Percentiles rank a stretch among this genome's conserved stretches.
Conservation (phyloP, 495 filamentous ascomycete genomes). For the Penicillium alfredii region DNA sequence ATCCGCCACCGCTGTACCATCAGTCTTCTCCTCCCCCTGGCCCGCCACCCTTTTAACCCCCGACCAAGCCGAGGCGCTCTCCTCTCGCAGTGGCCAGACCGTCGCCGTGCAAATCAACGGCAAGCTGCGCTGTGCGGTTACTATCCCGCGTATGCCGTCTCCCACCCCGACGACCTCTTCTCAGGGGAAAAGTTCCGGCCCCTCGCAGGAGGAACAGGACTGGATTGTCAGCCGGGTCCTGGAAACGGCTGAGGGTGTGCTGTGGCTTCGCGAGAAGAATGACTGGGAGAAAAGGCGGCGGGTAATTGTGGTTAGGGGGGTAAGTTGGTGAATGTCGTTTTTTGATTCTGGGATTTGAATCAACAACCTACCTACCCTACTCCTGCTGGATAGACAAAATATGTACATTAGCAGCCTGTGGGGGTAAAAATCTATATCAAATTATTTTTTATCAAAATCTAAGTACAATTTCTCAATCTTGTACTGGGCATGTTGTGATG, state of each 20-base stretch:
- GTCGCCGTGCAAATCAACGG: constrained; percentile 75
- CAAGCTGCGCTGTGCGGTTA: constrained; percentile 57
- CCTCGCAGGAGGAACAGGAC: constrained; percentile 34
- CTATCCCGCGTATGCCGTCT: constrained; percentile 42
- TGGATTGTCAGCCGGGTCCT: constrained; percentile 53
- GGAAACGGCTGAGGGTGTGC: constrained; percentile 40
- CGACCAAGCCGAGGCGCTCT: constrained; percentile 44
- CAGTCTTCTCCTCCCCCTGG: constrained; percentile 49
- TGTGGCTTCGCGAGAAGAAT: constrained; percentile 43
- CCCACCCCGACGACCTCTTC: constrained; percentile 11
- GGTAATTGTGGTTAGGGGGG: constrained; percentile 45
- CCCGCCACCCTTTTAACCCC: constrained; percentile 40
- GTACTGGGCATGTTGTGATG: too few species aligned
- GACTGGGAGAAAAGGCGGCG: constrained; percentile 42
- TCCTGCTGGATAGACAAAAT: too few species aligned
- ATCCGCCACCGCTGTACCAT: constrained; percentile 10
- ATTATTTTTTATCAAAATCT: too few species aligned
- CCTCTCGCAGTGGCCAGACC: constrained; percentile 33
- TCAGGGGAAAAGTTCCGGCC: constrained; percentile 7
- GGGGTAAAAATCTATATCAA: too few species aligned
- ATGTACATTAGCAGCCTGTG: too few species aligned
- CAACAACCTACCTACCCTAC: too few species aligned
- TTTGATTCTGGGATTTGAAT: too few species aligned
- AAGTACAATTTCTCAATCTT: too few species aligned
- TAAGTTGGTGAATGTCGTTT: constrained; percentile 46